A percentile compares a stretch with the other conserved stretches of the same genome.
Conservation (phyloP, 176 grass and related monocot species). For the Triticum dicoccoides region DNA sequence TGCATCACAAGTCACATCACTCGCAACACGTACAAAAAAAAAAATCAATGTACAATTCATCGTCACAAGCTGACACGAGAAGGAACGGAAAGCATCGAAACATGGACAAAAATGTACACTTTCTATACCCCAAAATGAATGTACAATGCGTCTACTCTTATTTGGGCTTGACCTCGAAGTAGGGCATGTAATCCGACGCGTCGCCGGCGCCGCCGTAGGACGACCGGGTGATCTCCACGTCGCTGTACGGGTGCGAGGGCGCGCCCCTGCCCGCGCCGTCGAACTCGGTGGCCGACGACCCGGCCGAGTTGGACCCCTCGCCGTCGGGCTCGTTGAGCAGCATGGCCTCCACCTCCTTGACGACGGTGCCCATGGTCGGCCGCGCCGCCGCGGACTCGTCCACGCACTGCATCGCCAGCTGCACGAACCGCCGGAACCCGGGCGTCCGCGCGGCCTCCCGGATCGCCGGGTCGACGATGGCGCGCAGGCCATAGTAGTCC, state of each 20-base stretch:
- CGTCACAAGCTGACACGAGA: background rate
- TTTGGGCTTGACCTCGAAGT: slow-evolving; percentile 50
- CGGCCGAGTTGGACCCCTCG: slow-evolving; percentile 14
- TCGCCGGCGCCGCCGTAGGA: slow-evolving; percentile 18
- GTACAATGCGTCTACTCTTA: background rate
- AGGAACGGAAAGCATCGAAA: background rate
- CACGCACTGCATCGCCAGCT: slow-evolving; percentile 64
- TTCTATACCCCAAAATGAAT: background rate
- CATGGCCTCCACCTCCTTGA: slow-evolving; percentile 64
- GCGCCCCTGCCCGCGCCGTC: slow-evolving; percentile 22
- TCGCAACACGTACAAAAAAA: background rate
- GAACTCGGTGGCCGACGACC: slow-evolving; percentile 39
- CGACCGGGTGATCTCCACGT: slow-evolving; percentile 30
- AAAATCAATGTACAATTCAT: slow-evolving; percentile 5
- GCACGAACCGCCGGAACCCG: slow-evolving; percentile 53
- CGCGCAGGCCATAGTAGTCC: slow-evolving; percentile 47
- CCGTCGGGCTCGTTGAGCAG: slow-evolving; percentile 43
- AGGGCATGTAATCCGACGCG: slow-evolving; percentile 46
- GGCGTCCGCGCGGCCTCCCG: slow-evolving; percentile 15
- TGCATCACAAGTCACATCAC: background rate
- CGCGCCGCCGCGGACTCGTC: slow-evolving; percentile 41
- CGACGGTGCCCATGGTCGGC: slow-evolving; percentile 43
- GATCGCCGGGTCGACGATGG: slow-evolving; percentile 47
- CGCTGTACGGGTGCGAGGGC: slow-evolving; percentile 35
- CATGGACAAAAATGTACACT: background rate